A percentile compares a stretch with the other conserved stretches of the same genome.
These are phyloP conservation scores for Amanita pseudoporphyria DNA, from an alignment of 768 basidiomycete genomes.

Conservation along the genomic window DNA sequence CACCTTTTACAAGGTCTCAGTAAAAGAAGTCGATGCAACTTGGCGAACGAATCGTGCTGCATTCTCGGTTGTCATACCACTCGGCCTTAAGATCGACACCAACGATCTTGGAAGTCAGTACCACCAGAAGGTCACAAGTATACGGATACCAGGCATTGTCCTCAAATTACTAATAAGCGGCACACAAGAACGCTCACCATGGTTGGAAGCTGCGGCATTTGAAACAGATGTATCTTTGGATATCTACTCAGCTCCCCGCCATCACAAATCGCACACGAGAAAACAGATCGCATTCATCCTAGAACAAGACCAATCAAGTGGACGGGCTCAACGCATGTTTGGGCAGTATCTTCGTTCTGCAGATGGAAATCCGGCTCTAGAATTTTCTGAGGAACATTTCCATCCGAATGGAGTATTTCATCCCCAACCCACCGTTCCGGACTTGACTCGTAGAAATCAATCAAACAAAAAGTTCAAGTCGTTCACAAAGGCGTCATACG, in stretches of 20 bases:
- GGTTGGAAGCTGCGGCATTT: slow-evolving; percentile 59
- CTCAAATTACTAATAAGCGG: slow-evolving; percentile 42
- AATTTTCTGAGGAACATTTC: neutral
- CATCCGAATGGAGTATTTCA: slow-evolving; percentile 45
- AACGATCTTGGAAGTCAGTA: slow-evolving; percentile 69
- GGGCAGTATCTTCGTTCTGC: slow-evolving; percentile 10
- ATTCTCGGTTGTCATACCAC: slow-evolving; percentile 41
- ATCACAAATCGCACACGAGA: slow-evolving; percentile 39
- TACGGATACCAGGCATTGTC: slow-evolving; percentile 43
- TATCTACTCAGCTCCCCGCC: slow-evolving; percentile 53
- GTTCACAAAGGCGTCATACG: neutral
- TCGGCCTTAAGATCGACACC: slow-evolving; percentile 54
- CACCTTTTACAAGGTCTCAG: slow-evolving; percentile 68
- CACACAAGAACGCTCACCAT: slow-evolving; percentile 30
- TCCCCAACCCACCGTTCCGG: slow-evolving; percentile 22
- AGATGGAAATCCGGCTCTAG: neutral
- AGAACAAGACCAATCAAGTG: slow-evolving; percentile 62
- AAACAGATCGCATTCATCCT: slow-evolving; percentile 59
- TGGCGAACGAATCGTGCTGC: slow-evolving; percentile 47
- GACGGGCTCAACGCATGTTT: slow-evolving; percentile 50
- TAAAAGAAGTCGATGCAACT: slow-evolving; percentile 45
- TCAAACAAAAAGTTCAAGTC: neutral
- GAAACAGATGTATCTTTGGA: slow-evolving; percentile 52
- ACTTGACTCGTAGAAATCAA: neutral
- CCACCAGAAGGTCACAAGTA: slow-evolving; percentile 53